Base-by-base conservation (phyloP, 2,329 filamentous ascomycete species). In the Aspergillus floridensis region DNA sequence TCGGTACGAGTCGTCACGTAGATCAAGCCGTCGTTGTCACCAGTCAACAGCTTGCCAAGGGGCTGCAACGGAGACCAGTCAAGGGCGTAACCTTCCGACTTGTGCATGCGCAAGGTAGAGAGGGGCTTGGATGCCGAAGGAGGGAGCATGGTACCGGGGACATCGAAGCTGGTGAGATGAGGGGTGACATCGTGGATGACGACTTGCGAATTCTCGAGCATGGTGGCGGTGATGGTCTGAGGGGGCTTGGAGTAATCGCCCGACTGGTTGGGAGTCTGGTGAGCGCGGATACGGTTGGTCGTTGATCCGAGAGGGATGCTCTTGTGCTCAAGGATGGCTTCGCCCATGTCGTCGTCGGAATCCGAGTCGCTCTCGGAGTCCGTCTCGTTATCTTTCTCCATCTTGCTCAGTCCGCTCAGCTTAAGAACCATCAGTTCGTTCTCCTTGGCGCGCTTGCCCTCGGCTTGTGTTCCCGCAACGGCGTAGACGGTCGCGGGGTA, bases 361-460 rank as follows among this genome's bases (percentile, higher is more conserved):
- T 90, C 86, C 14, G 85, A 86, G 52, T 90, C 89, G 29, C 86
- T 86, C 47, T 91, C 89, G 19, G 84, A 85, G 38, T 88, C 86
- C 16, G 89, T 88, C 49, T 89, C 88, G 22, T 82, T 84, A 2
- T 84, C 85, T 60, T 85, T 84, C 70, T 96, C 90, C 88, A 95
- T 97, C 72, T 88, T 88, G 72, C 91, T 91, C 63, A 99, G 81
- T 16, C 93, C 91, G 72, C 92, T 96, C 74, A 99, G 88, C 80
- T 98, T 98, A 86, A 97, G 91, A 44, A 98, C 88, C 86, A 98
- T 88, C 71, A 99, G 81, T 77, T 96, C 88, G 76, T 99, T 99
- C 72, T 99, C 95, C 74, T 87, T 89, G 53, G 89, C 83, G 66
- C 87, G 84, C 52, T 82, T 81, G 59, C 79, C 81, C 68, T 93